A percentile compares a stretch with the other conserved stretches of the same genome.
Conservation (phyloP, 768 basidiomycete genomes). For the Tylopilus rubrobrunneus region DNA sequence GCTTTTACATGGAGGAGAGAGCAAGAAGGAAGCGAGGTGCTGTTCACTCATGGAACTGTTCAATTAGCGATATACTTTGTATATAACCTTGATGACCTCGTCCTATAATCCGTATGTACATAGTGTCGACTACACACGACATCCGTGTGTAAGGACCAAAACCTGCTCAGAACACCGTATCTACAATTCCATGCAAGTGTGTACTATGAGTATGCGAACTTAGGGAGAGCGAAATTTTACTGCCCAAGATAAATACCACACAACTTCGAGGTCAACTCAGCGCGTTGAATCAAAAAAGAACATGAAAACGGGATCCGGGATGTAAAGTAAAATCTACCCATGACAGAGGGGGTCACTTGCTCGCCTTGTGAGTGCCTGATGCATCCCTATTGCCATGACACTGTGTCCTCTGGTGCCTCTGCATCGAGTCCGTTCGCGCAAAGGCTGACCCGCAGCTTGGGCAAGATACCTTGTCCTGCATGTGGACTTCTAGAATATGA, state of each 20-base stretch:
- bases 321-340: not conserved
- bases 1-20: too few relatives aligned
- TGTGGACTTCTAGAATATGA: conserved; percentile 23
- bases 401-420: conserved; percentile 17
- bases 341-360: not conserved
- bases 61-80: too few relatives aligned
- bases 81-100: too few relatives aligned
- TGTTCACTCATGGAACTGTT: conserved; percentile 15
- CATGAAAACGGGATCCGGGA: not conserved
- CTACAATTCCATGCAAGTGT: too few relatives aligned
- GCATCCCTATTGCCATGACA: conserved; percentile 2
- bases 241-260: not conserved
- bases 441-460: conserved; percentile 15
- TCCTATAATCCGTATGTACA: not conserved
- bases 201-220: not conserved
- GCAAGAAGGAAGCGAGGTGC: conserved; percentile 37
- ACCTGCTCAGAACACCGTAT: too few relatives aligned
- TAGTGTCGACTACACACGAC: too few relatives aligned
- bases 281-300: not conserved
- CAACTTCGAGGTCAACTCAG: not conserved
- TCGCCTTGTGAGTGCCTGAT: not conserved
- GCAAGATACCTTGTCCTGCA: conserved; percentile 19
- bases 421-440: conserved; percentile 24
- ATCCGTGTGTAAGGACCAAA: too few relatives aligned
- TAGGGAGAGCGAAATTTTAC: too few relatives aligned